Conservation (phyloP, 192 early-diverging fungal genomes). For the Cetraspora pellucida region DNA sequence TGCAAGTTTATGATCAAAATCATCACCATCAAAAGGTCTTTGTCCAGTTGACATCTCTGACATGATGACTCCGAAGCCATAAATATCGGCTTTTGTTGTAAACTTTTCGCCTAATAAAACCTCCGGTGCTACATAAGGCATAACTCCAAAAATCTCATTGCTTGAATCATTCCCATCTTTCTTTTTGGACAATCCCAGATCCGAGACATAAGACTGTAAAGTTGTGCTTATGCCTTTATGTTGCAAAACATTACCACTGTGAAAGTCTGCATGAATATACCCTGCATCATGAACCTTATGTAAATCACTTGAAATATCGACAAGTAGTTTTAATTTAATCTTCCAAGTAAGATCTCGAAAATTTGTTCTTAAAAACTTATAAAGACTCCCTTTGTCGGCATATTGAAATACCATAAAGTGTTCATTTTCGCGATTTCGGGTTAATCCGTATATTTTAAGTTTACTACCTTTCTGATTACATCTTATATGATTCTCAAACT, state of each 20-base stretch:
- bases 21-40: background rate
- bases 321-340: background rate
- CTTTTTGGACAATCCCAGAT: background rate
- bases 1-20: background rate
- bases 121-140: background rate
- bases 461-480: background rate
- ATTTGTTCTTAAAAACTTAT: background rate
- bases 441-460: background rate
- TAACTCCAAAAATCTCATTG: background rate
- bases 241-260: background rate
- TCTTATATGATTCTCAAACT: background rate
- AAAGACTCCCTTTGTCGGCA: background rate
- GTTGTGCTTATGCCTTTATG: background rate
- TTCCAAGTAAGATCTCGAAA: background rate
- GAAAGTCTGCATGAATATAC: background rate
- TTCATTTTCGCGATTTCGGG: background rate
- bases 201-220: background rate
- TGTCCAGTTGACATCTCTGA: background rate
- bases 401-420: background rate
- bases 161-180: background rate
- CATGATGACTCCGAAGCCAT: background rate
- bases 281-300: background rate
- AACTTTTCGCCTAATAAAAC: background rate
- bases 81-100: constrained; percentile 1
- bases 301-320: background rate